A percentile compares a stretch with the other conserved stretches of the same genome.
phyloP scores from a whole-genome alignment of 2,329 filamentous ascomycete species.

The Botryotinia convoluta region DNA sequence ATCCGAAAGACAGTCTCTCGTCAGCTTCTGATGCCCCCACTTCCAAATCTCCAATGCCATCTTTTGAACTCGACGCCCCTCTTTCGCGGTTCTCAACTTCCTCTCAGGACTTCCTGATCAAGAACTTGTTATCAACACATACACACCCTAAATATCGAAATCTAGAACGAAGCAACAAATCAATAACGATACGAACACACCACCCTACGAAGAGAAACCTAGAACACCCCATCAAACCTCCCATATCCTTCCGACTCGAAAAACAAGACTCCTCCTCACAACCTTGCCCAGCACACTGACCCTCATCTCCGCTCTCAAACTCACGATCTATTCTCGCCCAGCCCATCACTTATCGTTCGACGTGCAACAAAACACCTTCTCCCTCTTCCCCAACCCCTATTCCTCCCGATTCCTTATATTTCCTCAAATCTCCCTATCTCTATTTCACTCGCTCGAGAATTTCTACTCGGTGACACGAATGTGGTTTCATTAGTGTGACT shows the following conservation, averaged over 20 bases:
- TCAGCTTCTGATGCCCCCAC: not conserved
- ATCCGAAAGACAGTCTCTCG: not conserved
- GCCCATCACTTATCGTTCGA: slow-evolving; percentile 17
- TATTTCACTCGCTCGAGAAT: not conserved
- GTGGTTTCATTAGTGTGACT: not conserved
- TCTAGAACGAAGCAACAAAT: not conserved
- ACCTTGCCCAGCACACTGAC: not conserved
- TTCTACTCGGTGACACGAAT: slow-evolving; percentile 1
- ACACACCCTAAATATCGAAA: not conserved
- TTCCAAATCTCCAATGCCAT: not conserved
- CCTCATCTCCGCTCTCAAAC: not conserved
- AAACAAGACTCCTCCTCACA: not conserved
- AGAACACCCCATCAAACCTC: not conserved
- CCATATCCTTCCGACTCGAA: not conserved
- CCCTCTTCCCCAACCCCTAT: not conserved
- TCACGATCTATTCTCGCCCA: slow-evolving; percentile 16
- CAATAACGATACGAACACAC: not conserved
- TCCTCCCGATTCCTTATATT: not conserved
- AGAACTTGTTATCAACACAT: not conserved
- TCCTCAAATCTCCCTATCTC: not conserved
- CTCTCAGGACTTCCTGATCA: not conserved
- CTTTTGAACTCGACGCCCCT: not conserved
- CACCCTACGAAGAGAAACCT: not conserved
- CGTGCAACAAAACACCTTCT: slow-evolving; percentile 13
- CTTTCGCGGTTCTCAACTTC: not conserved